Base-by-base conservation (phyloP, 495 filamentous ascomycete genomes). In the Echria macrotheca region DNA sequence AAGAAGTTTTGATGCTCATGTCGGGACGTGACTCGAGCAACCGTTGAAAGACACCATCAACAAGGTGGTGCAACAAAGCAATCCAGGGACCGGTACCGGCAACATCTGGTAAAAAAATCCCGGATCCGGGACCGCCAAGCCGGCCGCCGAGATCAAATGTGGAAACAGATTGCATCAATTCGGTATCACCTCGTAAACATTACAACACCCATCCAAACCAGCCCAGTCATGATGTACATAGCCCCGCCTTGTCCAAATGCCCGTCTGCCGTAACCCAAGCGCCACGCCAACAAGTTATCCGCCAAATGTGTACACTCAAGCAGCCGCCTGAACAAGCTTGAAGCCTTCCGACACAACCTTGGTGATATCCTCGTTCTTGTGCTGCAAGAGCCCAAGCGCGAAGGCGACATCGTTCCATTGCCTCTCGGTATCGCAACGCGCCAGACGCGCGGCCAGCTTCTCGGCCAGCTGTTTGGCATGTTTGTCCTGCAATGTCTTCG, bases 351-450 rank as follows among this genome's bases (percentile, higher is more conserved):
- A 70, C 10, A 99, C 75, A 14, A 83, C 69, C 74, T 94, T 96
- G 28, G 78, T 75, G 44, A 99, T 97, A 12, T 97, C 93, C 66
- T 99, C 94, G 54, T 96, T 96, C 75, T 96, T 99, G 59, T 97
- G 94, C 56, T 88, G 91, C 37, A 97, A 68, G 48, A 96, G 64
- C 19, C 86, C 87, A 18, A 99, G 64, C 3, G 89, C 87, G 71
- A 88, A 99, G 8, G 91, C 86, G 28, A 96, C 89, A 69, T 99
- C 94, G 58, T 86, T 93, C 94, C 94, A 99, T 58, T 96, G 91
- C 40, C 89, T 77, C 68, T 99, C 91, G 10, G 75, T 91, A 60
- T 96, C 91, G 54, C 90, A 96, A 32, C 91, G 76, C 2, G 82
- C 72, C 14, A 99, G 76, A 45, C 94, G 76, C 15, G 90, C 90